Base-by-base conservation (phyloP, 129 eudicot species). In the Gnaphalium uliginosum region DNA sequence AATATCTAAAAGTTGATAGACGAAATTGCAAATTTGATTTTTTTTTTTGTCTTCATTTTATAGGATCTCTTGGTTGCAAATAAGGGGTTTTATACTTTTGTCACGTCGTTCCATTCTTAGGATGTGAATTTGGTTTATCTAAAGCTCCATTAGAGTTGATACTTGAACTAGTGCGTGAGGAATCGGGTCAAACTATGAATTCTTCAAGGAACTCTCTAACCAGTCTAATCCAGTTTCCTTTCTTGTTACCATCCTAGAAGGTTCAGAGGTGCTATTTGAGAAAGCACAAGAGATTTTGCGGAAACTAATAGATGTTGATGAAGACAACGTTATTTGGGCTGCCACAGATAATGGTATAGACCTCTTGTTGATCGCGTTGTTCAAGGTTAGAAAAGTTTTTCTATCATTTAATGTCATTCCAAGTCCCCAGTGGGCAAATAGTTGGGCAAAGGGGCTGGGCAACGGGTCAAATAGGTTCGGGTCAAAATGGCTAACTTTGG, bases 301-400 rank as follows among this genome's bases (percentile, higher is more conserved):
- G 80, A 85, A 76, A 73, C 83, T 88, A 56, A 79, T 86, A 54
- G 87, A 73, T 14, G 73, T 57, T 59, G 93, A 88, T 70, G 85
- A 83, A n/a, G 74, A 86, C 56, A 81, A 79, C 21, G 59, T 81
- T 81, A 61, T 86, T 23, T 32, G 39, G 53, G 81, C 81, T 65
- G 93, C 90, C 39, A 79, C 77, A 79, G 66, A 68, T 82, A 82
- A 68, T 88, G 93, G 90, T 88, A 83, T 60, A 67, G 26, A 79
- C 93, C 93, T 76, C 80, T 88, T 59, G 67, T 80, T 13, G 72
- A 79, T 69, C 68, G 69, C 61, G 37, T 84, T 18, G 35, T 83
- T 60, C 80, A 85, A 85, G 93, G 93, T 88, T 53, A 76, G 88
- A 37, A 41, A 48, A 57, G 56, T 21, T 19, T 24, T 19, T 35